A percentile compares a stretch with the other conserved stretches of the same genome.
These are phyloP conservation scores for Diaporthe ampelina DNA, from an alignment of 2,329 filamentous ascomycete species.

Conservation along the genomic window DNA sequence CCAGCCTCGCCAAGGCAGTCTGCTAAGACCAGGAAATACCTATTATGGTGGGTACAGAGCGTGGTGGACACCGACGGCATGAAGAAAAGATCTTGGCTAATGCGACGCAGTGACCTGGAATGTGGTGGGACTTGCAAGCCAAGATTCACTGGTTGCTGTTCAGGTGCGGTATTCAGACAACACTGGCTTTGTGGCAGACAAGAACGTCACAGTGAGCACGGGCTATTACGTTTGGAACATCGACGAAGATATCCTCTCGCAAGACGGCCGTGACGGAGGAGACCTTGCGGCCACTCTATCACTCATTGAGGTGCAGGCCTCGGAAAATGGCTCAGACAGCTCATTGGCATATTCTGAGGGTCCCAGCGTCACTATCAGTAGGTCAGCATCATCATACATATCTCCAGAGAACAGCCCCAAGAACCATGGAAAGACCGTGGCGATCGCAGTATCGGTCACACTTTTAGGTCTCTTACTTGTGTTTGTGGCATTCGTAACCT, in stretches of 20 bases:
- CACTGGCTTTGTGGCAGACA: conserved; percentile 41
- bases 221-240: conserved; percentile 51
- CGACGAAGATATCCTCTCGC: conserved; percentile 44
- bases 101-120: conserved; percentile 52
- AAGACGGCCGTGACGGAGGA: conserved; percentile 16
- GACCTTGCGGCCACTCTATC: conserved; percentile 42
- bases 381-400: conserved; percentile 8
- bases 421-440: conserved; percentile 40
- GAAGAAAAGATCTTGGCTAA: background rate
- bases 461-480: conserved; percentile 45
- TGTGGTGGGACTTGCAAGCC: conserved; percentile 45
- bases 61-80: background rate
- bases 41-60: conserved; percentile 51
- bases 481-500: conserved; percentile 44
- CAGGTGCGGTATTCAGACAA: conserved; percentile 41
- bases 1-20: conserved; percentile 48
- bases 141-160: conserved; percentile 43
- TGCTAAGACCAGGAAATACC: conserved; percentile 48
- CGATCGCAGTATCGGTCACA: conserved; percentile 50
- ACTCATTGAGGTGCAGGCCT: conserved; percentile 44
- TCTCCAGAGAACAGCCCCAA: background rate
- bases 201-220: conserved; percentile 43
- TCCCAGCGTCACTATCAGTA: conserved; percentile 46
- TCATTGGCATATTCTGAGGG: conserved; percentile 42
- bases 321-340: conserved; percentile 34